Base-by-base conservation (phyloP, 805 yeast species). In the Pichia thaimueangensis region DNA sequence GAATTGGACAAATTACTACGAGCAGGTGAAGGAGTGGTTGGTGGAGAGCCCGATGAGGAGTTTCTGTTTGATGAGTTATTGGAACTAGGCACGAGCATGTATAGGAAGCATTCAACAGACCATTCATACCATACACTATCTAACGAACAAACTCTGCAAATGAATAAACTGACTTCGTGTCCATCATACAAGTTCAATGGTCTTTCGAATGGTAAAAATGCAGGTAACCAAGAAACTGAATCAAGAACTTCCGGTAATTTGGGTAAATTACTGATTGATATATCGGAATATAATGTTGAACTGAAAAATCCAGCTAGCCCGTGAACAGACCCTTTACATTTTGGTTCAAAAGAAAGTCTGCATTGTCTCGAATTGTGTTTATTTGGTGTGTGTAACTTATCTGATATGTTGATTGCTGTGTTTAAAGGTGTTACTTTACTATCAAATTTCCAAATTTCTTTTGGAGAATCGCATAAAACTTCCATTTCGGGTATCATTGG, bases 301-400 rank as follows among this genome's bases (percentile, higher is more conserved):
- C 70, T 70, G 54, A 89, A 89, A 54, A 68, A 80, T 0, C 96
- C 96, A 4, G 78, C 65, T 28, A 88, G 58, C 0, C 91, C 96
- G 57, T 86, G 89, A 3, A 86, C 58, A 16, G 71, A 71, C 2
- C 82, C 74, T 41, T 73, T 68, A 25, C 71, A 61, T 13, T 68
- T 65, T 6, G 74, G 65, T 37, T 65, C 64, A 46, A 81, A 71
- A 0, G 54, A 45, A 9, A 51, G 33, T 30, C 56, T 57, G 3
- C 39, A 42, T 38, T 52, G 54, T 28, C 62, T 44, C 36, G 50
- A 54, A 30, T 52, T 53, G 23, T 55, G 55, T 29, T 41, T 48
- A 27, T 58, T 54, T 23, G 31, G 25, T 10, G 19, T 17, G 13
- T 13, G 15, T 13, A 15, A 24, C n/a, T 8, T 23, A 17, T 12